Base-by-base conservation (phyloP, 1,139 yeast genomes). In the Lodderomyces pseudojiufengensis region DNA sequence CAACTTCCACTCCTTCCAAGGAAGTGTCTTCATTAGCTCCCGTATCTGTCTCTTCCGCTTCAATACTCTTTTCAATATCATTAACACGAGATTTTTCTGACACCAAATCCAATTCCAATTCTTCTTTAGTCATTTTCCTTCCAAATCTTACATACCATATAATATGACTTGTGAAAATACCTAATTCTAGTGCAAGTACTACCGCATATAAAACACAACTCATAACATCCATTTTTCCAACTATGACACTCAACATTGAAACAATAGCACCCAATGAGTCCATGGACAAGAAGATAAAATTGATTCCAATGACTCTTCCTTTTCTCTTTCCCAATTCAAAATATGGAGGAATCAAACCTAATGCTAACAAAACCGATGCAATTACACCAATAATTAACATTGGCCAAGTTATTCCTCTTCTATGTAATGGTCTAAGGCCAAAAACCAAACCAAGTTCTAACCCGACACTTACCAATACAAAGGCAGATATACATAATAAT, bases 221-320 rank as follows among this genome's bases (percentile, higher is more conserved):
- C 77, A 90, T 73, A 25, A 80, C 58, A 54, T 88, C 96, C 62
- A 84, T 59, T 9, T 49, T 48, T 0, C 83, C 82, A 33, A 76
- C 70, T n/a, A 78, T 61, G 29, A 83, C 69, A 55, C 88, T 76
- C 42, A 82, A 63, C 54, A 85, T 66, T 11, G 90, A 83, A 40
- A 86, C 73, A 32, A 86, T 56, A 0, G 97, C 97, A 9, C 97
- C 97, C 35, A 72, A 47, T 7, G 85, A 73, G 55, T 90, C 97
- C 54, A 88, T 69, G n/a, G 65, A 50, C 40, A 90, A 64, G 48
- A 90, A 90, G n/a, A 81, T 50, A 54, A 90, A 87, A 53, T 87
- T 87, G 50, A 90, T 82, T 0, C 97, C 97, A 4, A 87, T 77
- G 4, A 90, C 97, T 32, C 86, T 65, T 3, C 97, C 97, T 33